Evolutionary conservation across 2,329 filamentous ascomycete species (phyloP).

Genomic region (Xylariaceae sp.): DNA sequence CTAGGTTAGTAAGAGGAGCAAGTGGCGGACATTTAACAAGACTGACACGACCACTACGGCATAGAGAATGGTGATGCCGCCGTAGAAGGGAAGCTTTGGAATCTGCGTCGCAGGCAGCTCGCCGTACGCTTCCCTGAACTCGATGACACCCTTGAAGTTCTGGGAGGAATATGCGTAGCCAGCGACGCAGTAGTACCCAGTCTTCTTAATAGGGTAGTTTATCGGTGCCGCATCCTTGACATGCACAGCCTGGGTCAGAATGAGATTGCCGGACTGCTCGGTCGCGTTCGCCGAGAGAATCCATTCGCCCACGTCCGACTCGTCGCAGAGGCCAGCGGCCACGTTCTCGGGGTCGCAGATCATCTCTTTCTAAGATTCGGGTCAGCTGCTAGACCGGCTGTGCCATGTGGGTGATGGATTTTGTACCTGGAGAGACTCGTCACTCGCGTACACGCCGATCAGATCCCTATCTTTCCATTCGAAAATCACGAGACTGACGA

Average conservation of each 20-base stretch:
- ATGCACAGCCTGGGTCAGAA: conserved; percentile 75
- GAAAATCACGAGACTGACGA: conserved; percentile 82
- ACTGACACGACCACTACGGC: conserved; percentile 68
- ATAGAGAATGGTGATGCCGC: conserved; percentile 87
- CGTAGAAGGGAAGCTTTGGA: conserved; percentile 94
- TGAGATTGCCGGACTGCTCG: conserved; percentile 59
- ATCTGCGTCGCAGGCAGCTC: conserved; percentile 94
- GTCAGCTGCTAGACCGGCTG: background rate
- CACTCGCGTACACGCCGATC: conserved; percentile 60
- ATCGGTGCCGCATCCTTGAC: conserved; percentile 67
- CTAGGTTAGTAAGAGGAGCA: conserved; percentile 2
- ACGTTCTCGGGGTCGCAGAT: conserved; percentile 74
- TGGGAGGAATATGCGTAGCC: conserved; percentile 62
- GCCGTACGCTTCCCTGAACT: conserved; percentile 93
- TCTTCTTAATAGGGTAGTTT: conserved; percentile 80
- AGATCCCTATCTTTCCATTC: conserved; percentile 83
- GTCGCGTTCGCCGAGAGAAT: conserved; percentile 72
- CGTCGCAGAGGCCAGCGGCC: conserved; percentile 61
- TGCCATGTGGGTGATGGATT: background rate
- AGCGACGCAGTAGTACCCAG: conserved; percentile 91
- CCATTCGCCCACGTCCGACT: conserved; percentile 75
- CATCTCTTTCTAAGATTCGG: conserved; percentile 43
- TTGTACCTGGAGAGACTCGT: conserved; percentile 46
- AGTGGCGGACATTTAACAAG: background rate
- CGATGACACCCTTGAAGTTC: conserved; percentile 72